phyloP scores from a whole-genome alignment of 2,329 filamentous ascomycete species.

The Ceratocystis diversiconidia region DNA sequence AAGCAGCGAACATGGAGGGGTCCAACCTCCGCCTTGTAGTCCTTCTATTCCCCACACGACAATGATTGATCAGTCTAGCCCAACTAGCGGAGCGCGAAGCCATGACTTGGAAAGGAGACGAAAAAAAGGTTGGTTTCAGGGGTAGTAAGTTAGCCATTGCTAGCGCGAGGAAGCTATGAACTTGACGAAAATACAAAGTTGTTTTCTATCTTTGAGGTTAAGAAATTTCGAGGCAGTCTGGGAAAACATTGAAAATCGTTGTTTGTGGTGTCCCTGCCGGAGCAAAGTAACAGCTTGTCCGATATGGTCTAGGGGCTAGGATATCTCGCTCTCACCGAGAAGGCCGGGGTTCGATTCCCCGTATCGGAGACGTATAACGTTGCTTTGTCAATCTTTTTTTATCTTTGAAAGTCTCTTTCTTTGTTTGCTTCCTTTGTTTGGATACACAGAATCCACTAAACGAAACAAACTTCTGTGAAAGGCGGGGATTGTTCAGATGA shows the following conservation, averaged over 20 bases:
- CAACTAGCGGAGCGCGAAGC: too few relatives aligned
- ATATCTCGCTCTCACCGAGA: conserved; percentile 18
- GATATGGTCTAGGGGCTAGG: conserved; percentile 14
- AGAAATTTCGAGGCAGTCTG: too few relatives aligned
- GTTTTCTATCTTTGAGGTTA: background rate
- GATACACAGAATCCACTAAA: background rate
- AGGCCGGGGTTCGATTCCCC: conserved; percentile 22
- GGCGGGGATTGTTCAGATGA: background rate
- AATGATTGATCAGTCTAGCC: background rate
- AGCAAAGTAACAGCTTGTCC: background rate
- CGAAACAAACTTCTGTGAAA: background rate
- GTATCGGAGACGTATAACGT: conserved; percentile 17
- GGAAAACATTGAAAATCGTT: too few relatives aligned
- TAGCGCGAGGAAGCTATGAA: background rate
- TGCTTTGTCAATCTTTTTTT: background rate
- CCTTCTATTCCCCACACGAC: background rate
- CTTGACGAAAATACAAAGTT: background rate
- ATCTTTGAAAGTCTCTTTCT: background rate
- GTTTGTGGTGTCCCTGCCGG: accelerated
- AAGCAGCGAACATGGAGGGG: background rate
- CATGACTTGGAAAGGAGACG: background rate
- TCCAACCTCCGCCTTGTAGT: background rate
- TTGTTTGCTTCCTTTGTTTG: background rate
- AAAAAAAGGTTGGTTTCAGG: background rate
- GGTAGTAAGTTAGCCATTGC: background rate